A percentile compares a stretch with the other conserved stretches of the same genome.
phyloP scores from a whole-genome alignment of 768 basidiomycete genomes.

The Podaxis sp. region DNA sequence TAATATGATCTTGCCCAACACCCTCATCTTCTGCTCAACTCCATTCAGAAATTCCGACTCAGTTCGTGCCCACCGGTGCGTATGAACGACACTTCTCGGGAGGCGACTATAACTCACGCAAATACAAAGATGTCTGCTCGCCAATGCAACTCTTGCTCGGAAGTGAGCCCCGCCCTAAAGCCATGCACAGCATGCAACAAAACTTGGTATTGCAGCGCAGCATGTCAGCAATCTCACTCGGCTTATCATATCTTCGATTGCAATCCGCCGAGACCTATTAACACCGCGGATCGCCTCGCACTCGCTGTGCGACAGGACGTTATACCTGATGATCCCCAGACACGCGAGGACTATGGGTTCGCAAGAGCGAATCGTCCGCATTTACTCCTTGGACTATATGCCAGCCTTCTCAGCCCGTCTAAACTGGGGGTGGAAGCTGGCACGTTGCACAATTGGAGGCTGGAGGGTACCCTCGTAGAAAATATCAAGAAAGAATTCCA shows the following conservation, averaged over 20 bases:
- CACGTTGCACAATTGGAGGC: constrained; percentile 31
- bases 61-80: no score
- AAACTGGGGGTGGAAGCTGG: constrained; percentile 22
- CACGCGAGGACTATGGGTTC: constrained; percentile 37
- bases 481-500: constrained; percentile 33
- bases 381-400: constrained; percentile 33
- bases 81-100: no score
- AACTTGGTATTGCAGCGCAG: constrained; percentile 33
- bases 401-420: constrained; percentile 24
- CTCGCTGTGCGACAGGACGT: constrained; percentile 25
- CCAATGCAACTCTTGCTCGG: neutral
- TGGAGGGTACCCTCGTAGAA: constrained; percentile 29
- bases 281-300: constrained; percentile 32
- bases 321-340: constrained; percentile 32
- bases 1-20: no score
- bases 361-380: constrained; percentile 8
- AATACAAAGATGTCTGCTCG: constrained; percentile 11
- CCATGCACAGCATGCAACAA: constrained; percentile 25
- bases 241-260: constrained; percentile 33
- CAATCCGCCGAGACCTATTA: constrained; percentile 23
- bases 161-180: neutral
- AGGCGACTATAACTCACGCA: no score
- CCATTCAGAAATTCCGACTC: no score
- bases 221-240: constrained; percentile 32
- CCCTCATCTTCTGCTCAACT: no score